These are phyloP conservation scores for Coprinopsis marcescibilis DNA, from an alignment of 768 basidiomycete species.

Conservation along the genomic window DNA sequence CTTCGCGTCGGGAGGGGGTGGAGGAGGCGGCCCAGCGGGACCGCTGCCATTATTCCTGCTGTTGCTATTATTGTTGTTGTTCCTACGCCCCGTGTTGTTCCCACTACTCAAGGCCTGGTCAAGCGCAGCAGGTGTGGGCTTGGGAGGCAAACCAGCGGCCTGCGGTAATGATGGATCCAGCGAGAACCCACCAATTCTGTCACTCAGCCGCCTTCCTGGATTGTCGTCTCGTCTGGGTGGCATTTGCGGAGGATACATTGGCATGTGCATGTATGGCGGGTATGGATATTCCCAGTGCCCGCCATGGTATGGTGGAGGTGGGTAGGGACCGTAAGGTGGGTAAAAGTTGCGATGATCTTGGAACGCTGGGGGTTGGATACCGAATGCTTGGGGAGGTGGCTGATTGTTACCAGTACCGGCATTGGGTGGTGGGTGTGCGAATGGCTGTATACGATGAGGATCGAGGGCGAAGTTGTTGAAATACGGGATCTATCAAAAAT, in stretches of 20 bases:
- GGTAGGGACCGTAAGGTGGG: conserved; percentile 31
- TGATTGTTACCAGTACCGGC: conserved; percentile 62
- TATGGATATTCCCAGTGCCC: conserved; percentile 43
- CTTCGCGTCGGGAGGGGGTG: conserved; percentile 83
- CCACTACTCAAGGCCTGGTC: conserved; percentile 50
- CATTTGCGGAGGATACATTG: conserved; percentile 31
- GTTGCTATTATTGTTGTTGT: too few relatives aligned
- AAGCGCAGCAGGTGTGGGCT: conserved; percentile 54
- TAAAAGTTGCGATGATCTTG: conserved; percentile 23
- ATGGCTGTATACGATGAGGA: conserved; percentile 86
- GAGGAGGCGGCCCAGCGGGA: conserved; percentile 55
- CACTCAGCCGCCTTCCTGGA: conserved; percentile 64
- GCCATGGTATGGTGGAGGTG: conserved; percentile 37
- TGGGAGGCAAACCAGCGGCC: conserved; percentile 73
- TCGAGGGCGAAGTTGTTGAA: conserved; percentile 97
- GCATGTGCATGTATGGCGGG: conserved; percentile 20
- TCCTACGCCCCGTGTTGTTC: conserved; percentile 36
- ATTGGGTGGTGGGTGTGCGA: conserved; percentile 68
- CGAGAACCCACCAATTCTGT: conserved; percentile 76
- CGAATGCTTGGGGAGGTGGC: conserved; percentile 82
- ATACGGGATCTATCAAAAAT: conserved; percentile 58
- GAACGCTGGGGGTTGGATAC: conserved; percentile 58
- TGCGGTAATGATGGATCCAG: conserved; percentile 47
- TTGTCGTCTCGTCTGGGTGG: conserved; percentile 43
- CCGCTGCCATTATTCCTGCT: conserved; percentile 28